phyloP scores from a whole-genome alignment of 495 filamentous ascomycete genomes.

The Aspergillus sclerotiicarbonarius region DNA sequence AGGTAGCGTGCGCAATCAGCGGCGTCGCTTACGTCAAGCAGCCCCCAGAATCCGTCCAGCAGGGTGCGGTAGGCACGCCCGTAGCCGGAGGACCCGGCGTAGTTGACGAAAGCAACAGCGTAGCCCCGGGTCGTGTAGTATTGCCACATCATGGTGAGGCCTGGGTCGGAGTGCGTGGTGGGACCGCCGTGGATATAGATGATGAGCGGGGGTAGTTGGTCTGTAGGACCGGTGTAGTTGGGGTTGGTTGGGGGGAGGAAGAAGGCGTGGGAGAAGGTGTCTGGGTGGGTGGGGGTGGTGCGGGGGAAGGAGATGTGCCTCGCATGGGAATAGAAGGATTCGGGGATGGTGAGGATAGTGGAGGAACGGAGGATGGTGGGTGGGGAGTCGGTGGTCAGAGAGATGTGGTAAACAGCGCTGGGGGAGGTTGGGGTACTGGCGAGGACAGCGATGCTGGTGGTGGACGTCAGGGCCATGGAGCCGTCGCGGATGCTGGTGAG shows the following conservation, averaged over 20 bases:
- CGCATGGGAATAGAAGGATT: conserved; percentile 12
- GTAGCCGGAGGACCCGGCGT: conserved; percentile 48
- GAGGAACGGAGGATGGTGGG: background rate
- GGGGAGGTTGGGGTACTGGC: conserved; percentile 18
- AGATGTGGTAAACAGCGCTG: background rate
- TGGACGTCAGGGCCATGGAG: conserved; percentile 21
- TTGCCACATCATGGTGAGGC: conserved; percentile 38
- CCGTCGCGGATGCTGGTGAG: conserved; percentile 16
- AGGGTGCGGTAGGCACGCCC: conserved; percentile 45
- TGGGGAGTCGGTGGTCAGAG: background rate
- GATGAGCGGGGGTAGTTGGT: conserved; percentile 41
- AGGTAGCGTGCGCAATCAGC: conserved; percentile 44
- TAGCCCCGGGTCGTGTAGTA: conserved; percentile 53
- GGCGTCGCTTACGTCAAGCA: conserved; percentile 42
- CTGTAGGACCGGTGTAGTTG: conserved; percentile 25
- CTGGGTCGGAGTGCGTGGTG: conserved; percentile 31
- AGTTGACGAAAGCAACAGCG: conserved; percentile 47
- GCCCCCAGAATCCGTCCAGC: conserved; percentile 44
- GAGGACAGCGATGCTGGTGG: conserved; percentile 22
- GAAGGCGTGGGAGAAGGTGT: conserved; percentile 32
- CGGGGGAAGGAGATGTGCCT: background rate
- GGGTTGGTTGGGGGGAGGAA: conserved; percentile 46
- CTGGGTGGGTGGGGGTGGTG: background rate
- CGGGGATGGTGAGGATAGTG: conserved; percentile 6
- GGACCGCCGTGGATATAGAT: conserved; percentile 49